phyloP scores from a whole-genome alignment of 2,329 filamentous ascomycete genomes.

The Alternaria postmessia region DNA sequence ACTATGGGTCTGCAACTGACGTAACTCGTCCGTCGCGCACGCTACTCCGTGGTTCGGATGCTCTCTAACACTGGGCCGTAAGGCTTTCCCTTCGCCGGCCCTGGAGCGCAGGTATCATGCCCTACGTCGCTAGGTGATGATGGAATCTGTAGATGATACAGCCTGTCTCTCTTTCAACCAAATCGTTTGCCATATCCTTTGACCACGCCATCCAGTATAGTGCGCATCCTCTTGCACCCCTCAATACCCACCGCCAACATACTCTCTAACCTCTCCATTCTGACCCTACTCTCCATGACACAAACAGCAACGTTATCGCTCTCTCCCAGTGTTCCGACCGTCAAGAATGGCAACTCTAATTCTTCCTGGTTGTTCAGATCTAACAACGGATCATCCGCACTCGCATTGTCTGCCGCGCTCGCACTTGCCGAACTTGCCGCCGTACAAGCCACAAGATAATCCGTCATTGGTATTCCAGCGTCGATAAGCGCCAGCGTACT shows the following conservation, averaged over 20 bases:
- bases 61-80: background rate
- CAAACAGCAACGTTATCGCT: slow-evolving; percentile 80
- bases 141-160: background rate
- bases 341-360: slow-evolving; percentile 87
- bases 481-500: slow-evolving; percentile 91
- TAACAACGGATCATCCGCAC: slow-evolving; percentile 76
- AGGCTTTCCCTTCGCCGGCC: background rate
- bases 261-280: slow-evolving; percentile 80
- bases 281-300: slow-evolving; percentile 88
- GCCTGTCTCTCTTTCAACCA: slow-evolving; percentile 23
- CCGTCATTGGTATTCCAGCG: slow-evolving; percentile 92
- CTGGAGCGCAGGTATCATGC: background rate
- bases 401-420: slow-evolving; percentile 62
- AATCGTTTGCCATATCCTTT: slow-evolving; percentile 49
- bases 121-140: background rate
- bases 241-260: slow-evolving; percentile 94
- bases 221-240: slow-evolving; percentile 85
- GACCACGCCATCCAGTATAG: slow-evolving; percentile 82
- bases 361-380: slow-evolving; percentile 84
- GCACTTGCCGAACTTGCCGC: slow-evolving; percentile 77
- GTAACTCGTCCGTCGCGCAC: background rate
- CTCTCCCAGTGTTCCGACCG: slow-evolving; percentile 79
- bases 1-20: background rate
- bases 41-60: background rate
- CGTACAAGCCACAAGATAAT: slow-evolving; percentile 88